Conservation (phyloP, 176 grass and related monocot species). For the Carex kokanica region DNA sequence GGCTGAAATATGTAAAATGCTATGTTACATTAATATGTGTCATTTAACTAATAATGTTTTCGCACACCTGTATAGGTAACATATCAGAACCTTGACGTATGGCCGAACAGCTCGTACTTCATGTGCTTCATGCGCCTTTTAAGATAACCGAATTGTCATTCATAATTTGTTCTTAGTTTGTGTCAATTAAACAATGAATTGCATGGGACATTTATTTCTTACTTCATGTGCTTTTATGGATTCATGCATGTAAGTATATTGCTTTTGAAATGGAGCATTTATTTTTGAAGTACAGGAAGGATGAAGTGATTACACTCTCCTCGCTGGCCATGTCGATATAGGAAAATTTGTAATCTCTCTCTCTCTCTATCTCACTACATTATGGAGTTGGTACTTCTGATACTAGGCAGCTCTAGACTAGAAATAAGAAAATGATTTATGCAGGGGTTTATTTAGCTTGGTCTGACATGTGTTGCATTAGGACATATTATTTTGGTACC, state of each 20-base stretch:
- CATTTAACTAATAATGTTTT: not conserved
- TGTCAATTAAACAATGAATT: not conserved
- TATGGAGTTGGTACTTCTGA: not conserved
- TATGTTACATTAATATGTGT: slow-evolving; percentile 7
- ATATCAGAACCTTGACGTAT: slow-evolving; percentile 88
- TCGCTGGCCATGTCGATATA: slow-evolving; percentile 78
- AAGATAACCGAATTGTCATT: slow-evolving; percentile 34
- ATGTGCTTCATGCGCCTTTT: not conserved
- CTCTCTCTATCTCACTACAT: slow-evolving; percentile 15
- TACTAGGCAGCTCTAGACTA: no score
- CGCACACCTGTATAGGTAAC: slow-evolving; percentile 42
- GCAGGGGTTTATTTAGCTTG: not conserved
- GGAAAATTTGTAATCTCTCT: slow-evolving; percentile 78
- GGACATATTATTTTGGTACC: no score
- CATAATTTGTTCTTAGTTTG: not conserved
- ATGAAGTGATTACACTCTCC: slow-evolving; percentile 54
- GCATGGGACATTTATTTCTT: not conserved
- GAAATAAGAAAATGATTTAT: not conserved
- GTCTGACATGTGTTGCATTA: not conserved
- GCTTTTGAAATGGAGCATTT: slow-evolving; percentile 30
- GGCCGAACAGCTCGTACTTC: slow-evolving; percentile 55
- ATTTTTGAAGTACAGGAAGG: slow-evolving; percentile 38
- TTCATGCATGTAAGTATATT: slow-evolving; percentile 4
- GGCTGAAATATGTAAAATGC: slow-evolving; percentile 1
- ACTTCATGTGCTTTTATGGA: not conserved